A percentile compares a stretch with the other conserved stretches of the same genome.
Conservation (phyloP, 768 basidiomycete genomes). For the Tylopilus subfusipes region DNA sequence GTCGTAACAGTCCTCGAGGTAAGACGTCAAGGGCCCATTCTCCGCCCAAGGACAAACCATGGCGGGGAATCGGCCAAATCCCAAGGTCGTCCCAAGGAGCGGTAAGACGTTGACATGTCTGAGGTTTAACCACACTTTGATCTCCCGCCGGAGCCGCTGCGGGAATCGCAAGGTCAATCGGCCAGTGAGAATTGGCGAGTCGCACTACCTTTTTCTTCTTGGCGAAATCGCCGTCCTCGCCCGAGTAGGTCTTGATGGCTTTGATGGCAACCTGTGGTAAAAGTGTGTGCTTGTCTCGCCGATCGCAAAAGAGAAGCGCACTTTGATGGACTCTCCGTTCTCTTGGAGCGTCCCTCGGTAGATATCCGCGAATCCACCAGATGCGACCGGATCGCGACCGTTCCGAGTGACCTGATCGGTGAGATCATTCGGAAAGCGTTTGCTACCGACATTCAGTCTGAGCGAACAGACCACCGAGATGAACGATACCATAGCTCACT, state of each 20-base stretch:
- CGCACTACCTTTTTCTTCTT: background rate
- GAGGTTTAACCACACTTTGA: conserved; percentile 22
- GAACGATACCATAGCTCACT: background rate
- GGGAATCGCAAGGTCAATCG: background rate
- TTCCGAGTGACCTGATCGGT: background rate
- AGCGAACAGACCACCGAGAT: background rate
- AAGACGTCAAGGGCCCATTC: conserved; percentile 20
- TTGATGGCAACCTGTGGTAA: conserved; percentile 1
- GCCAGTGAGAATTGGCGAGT: too few relatives aligned
- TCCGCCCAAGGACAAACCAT: conserved; percentile 29
- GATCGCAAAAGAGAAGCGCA: background rate
- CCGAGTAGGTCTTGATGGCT: background rate
- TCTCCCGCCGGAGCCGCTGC: conserved; percentile 3
- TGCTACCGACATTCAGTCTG: background rate
- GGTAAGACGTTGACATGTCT: conserved; percentile 24
- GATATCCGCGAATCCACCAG: conserved; percentile 5
- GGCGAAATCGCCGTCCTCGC: background rate
- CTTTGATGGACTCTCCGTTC: background rate
- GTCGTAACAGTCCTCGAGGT: conserved; percentile 13
- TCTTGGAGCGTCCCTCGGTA: background rate
- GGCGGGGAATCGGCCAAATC: conserved; percentile 26
- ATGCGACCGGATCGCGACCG: conserved; percentile 1
- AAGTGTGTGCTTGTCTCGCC: background rate
- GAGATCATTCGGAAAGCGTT: conserved; percentile 1
- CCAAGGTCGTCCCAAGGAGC: conserved; percentile 18